Evolutionary conservation across 495 filamentous ascomycete species (phyloP), one percentile per base, ranked within the genome.

Genomic region (Acidomyces sp.): DNA sequence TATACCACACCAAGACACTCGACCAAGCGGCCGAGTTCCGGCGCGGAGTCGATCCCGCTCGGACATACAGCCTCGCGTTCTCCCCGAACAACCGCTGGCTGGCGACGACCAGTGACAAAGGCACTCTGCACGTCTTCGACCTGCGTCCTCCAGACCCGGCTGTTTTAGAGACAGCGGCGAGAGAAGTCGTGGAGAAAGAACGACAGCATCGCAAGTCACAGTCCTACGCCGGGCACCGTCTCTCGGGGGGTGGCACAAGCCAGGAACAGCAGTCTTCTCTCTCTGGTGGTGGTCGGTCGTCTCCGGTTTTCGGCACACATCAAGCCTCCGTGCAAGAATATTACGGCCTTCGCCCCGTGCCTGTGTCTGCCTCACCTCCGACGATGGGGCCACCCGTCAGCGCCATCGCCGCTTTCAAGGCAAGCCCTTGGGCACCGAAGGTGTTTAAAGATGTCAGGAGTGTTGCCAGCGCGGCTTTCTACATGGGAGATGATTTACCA

Each of bases 81-180:
- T 90, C 79, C 22, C 90, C 88, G 0, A 75, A 75, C 6, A 80
- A 77, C 33, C 71, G 68, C 26, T 64, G 82, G 48, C 68, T 96
- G 11, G 90, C 90, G 15, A 85, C 86, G 37, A 95, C 92, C n/a
- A 93, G 85, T 18, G 90, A 97, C 64, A 97, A 95, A 58, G 84
- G 79, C 4, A 97, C 85, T 2, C 62, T 97, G 13, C 90, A 97
- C 60, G 74, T 97, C 28, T 97, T 95, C 55, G 84, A 95, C 38
- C 62, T 83, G 15, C 74, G 72, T 5, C 34, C 51, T 13, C 42
- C 57, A 9, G 39, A 38, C 30, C 45, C 64, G 25, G 38, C 64
- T 52, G 16, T 60, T 40, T 19, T 31, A 41, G n/a, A n/a, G n/a
- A 26, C 44, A 49, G 17, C 56, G 56, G 41, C 66, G 56, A 36